phyloP scores from a whole-genome alignment of 306 rosid species.

The Prunus dulcis region DNA sequence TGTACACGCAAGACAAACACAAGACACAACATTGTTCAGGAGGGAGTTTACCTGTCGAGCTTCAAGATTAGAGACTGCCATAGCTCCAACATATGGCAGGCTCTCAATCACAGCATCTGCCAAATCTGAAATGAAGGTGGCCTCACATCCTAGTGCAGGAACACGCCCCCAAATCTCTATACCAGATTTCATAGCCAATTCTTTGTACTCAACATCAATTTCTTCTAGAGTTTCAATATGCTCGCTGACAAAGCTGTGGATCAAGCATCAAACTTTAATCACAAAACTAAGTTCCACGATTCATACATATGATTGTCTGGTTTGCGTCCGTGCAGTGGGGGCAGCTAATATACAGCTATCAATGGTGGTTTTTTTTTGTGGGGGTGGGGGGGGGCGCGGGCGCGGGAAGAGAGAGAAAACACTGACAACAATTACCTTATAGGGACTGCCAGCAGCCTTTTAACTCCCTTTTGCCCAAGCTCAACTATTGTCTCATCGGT shows the following conservation, averaged over 20 bases:
- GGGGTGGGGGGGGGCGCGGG: too few species aligned
- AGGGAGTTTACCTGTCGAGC: slow-evolving; percentile 78
- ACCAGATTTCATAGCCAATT: slow-evolving; percentile 85
- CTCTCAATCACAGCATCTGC: slow-evolving; percentile 99
- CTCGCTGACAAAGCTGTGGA: slow-evolving; percentile 97
- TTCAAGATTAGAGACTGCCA: slow-evolving; percentile 98
- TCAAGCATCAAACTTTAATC: slow-evolving; percentile 22
- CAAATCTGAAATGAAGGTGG: slow-evolving; percentile 91
- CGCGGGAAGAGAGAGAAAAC: neutral
- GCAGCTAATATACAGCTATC: neutral
- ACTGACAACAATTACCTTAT: slow-evolving; percentile 54
- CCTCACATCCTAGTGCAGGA: slow-evolving; percentile 95
- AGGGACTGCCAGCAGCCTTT: slow-evolving; percentile 89
- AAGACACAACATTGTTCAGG: neutral
- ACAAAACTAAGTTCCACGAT: neutral
- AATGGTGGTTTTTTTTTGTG: too few species aligned
- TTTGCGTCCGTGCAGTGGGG: neutral
- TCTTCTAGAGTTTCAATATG: slow-evolving; percentile 98
- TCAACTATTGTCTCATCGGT: slow-evolving; percentile 95
- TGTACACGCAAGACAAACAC: neutral
- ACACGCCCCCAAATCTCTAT: slow-evolving; percentile 96
- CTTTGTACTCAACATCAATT: slow-evolving; percentile 97
- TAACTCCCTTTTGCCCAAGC: slow-evolving; percentile 86
- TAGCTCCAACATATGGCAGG: slow-evolving; percentile 96
- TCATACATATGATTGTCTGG: neutral